A percentile compares a stretch with the other conserved stretches of the same genome.
phyloP scores from a whole-genome alignment of 139 green algal genomes.

The Coccomyxa sp. region DNA sequence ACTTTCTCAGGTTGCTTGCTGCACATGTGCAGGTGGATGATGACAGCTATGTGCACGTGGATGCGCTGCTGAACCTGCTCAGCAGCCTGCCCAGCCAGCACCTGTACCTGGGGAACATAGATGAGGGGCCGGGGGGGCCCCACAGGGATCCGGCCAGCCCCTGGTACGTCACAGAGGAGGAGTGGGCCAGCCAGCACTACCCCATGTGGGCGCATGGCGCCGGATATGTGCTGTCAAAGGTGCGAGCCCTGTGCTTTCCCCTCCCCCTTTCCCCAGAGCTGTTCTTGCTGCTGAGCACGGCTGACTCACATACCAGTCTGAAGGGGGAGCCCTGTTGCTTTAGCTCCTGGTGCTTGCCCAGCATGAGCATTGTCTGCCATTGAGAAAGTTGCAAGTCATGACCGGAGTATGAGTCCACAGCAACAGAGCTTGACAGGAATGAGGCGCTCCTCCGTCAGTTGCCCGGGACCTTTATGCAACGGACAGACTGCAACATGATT shows the following conservation, averaged over 20 bases:
- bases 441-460: not conserved
- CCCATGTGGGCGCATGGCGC: constrained; percentile 43
- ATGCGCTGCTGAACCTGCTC: constrained; percentile 15
- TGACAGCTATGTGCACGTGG: constrained; percentile 36
- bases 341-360: too few species aligned
- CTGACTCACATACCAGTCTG: too few species aligned
- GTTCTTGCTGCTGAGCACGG: too few species aligned
- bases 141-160: constrained; percentile 1
- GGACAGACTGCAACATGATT: too few species aligned
- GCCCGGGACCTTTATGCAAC: not conserved
- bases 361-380: too few species aligned
- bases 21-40: constrained; percentile 38
- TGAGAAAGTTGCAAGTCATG: too few species aligned
- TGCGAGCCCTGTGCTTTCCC: too few species aligned
- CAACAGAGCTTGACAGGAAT: not conserved
- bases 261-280: too few species aligned
- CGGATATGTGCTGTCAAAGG: constrained; percentile 36
- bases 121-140: constrained; percentile 13
- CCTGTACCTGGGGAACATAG: constrained; percentile 30
- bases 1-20: not conserved
- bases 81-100: not conserved
- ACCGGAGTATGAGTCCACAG: too few species aligned
- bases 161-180: constrained; percentile 33
- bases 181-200: constrained; percentile 32
- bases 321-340: too few species aligned